These are phyloP conservation scores for Fusarium pininemorale DNA, from an alignment of 2,329 filamentous ascomycete species.

Conservation along the genomic window DNA sequence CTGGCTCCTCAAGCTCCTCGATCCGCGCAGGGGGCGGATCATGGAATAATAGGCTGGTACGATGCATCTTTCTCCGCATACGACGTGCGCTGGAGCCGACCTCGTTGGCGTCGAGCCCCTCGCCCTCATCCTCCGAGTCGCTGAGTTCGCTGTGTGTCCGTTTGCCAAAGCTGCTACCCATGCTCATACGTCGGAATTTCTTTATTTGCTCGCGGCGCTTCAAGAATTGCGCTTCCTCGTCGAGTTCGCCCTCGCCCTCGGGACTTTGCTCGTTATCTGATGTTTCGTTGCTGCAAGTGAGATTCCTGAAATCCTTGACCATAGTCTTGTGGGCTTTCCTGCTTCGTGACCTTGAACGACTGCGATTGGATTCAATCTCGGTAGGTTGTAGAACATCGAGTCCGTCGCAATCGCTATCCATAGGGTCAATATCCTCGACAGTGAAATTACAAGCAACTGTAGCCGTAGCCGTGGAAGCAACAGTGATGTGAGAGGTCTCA, in stretches of 20 bases:
- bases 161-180: constrained; percentile 65
- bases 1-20: constrained; percentile 63
- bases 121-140: constrained; percentile 57
- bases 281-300: constrained; percentile 55
- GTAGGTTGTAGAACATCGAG: constrained; percentile 55
- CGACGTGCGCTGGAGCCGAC: constrained; percentile 59
- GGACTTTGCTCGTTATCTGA: constrained; percentile 50
- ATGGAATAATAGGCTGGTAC: constrained; percentile 58
- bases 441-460: constrained; percentile 46
- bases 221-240: constrained; percentile 51
- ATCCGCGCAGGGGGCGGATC: constrained; percentile 61
- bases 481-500: constrained; percentile 34
- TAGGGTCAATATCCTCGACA: constrained; percentile 59
- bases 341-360: constrained; percentile 51
- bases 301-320: constrained; percentile 55
- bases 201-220: constrained; percentile 54
- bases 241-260: constrained; percentile 48
- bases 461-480: constrained; percentile 22
- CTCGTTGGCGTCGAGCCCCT: constrained; percentile 53
- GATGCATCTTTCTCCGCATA: constrained; percentile 57
- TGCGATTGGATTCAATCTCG: constrained; percentile 58
- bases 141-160: constrained; percentile 64
- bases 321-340: constrained; percentile 54
- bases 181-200: constrained; percentile 58
- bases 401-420: constrained; percentile 56